Conservation (phyloP, 2,329 filamentous ascomycete genomes). For the Aureobasidium subglaciale region DNA sequence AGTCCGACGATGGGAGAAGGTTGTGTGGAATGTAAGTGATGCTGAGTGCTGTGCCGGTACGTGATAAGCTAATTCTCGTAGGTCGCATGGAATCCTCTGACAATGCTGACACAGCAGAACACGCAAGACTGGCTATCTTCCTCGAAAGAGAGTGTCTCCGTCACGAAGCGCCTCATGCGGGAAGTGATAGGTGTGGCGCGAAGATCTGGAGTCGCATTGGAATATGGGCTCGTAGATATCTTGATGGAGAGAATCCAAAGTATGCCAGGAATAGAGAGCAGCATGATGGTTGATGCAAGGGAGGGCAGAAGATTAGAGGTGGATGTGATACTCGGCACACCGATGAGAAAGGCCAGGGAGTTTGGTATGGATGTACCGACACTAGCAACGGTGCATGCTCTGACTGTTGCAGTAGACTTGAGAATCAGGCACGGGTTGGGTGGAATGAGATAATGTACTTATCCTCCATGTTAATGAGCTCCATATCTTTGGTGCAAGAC, state of each 20-base stretch:
- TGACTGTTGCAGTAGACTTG: conserved; percentile 23
- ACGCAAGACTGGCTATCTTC: conserved; percentile 38
- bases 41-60: neutral
- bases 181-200: conserved; percentile 38
- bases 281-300: conserved; percentile 40
- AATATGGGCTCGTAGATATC: conserved; percentile 32
- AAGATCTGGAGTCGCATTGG: conserved; percentile 31
- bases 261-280: conserved; percentile 36
- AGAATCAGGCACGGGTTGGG: conserved; percentile 17
- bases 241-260: conserved; percentile 34
- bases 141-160: conserved; percentile 32
- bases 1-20: conserved; percentile 52
- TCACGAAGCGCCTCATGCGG: conserved; percentile 36
- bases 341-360: conserved; percentile 35
- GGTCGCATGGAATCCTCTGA: conserved; percentile 54
- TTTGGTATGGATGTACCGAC: conserved; percentile 34
- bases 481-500: too few species aligned
- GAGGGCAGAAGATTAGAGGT: conserved; percentile 38
- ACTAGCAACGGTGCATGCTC: conserved; percentile 34
- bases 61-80: neutral
- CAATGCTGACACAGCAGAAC: conserved; percentile 36
- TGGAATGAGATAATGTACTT: neutral
- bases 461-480: too few species aligned
- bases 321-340: conserved; percentile 40
- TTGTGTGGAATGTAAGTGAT: conserved; percentile 45